phyloP scores from a whole-genome alignment of 108 stramenopile species.

The Nitzschia inconspicua region DNA sequence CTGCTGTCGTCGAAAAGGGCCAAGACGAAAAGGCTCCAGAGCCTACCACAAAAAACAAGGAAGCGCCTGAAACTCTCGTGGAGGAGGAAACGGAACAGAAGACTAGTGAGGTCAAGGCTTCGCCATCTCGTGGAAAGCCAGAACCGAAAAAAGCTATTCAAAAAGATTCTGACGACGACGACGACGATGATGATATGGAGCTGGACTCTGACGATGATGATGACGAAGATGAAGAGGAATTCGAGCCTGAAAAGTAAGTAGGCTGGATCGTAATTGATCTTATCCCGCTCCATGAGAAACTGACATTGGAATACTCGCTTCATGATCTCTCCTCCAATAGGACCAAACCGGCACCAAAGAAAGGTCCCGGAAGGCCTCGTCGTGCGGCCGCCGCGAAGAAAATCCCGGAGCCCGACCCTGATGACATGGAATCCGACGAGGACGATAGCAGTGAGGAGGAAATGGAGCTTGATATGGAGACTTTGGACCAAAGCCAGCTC shows the following conservation, averaged over 20 bases:
- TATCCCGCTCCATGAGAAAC: too few species aligned
- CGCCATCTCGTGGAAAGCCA: neutral
- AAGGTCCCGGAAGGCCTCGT: conserved; percentile 20
- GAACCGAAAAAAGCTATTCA: neutral
- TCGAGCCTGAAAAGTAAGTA: conserved; percentile 17
- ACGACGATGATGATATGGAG: conserved; percentile 44
- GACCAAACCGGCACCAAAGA: too few species aligned
- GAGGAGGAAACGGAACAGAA: too few species aligned
- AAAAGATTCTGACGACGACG: conserved; percentile 37
- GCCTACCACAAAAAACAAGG: neutral
- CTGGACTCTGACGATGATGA: conserved; percentile 48
- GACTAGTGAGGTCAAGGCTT: neutral
- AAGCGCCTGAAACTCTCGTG: neutral
- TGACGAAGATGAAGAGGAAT: conserved; percentile 34
- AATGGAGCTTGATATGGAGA: conserved; percentile 78
- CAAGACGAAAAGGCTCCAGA: neutral
- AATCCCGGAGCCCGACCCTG: conserved; percentile 27
- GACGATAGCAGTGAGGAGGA: conserved; percentile 65
- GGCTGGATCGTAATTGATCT: neutral
- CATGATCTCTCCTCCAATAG: too few species aligned
- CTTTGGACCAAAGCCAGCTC: conserved; percentile 65
- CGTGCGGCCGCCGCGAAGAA: conserved; percentile 24
- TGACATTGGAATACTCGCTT: too few species aligned
- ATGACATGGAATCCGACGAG: conserved; percentile 46
- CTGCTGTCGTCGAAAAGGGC: conserved; percentile 3